phyloP scores from a whole-genome alignment of 1,139 yeast species.

The Sugiyamaella castrensis region DNA sequence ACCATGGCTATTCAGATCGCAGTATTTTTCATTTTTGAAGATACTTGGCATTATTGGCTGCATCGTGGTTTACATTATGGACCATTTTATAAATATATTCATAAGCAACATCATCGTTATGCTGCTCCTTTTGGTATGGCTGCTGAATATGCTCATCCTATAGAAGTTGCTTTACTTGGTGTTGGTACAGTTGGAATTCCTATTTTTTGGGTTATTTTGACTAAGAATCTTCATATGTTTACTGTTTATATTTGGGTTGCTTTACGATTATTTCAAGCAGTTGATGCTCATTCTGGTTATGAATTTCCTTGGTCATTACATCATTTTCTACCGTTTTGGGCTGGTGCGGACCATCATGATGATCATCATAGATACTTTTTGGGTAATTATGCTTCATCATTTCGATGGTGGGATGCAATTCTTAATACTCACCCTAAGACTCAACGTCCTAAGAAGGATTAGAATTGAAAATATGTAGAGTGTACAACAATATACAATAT shows the following conservation, averaged over 20 bases:
- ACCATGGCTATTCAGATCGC: conserved; percentile 63
- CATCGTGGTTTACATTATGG: conserved; percentile 89
- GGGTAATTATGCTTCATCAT: conserved; percentile 89
- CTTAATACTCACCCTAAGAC: conserved; percentile 53
- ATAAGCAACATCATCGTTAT: conserved; percentile 93
- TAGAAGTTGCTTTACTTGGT: conserved; percentile 81
- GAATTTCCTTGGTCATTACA: conserved; percentile 96
- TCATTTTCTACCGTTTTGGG: conserved; percentile 92
- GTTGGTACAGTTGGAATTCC: conserved; percentile 96
- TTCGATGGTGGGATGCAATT: conserved; percentile 89
- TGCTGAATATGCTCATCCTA: conserved; percentile 96
- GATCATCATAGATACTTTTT: conserved; percentile 91
- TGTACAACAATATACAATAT: too few species aligned
- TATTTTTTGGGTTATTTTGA: conserved; percentile 61
- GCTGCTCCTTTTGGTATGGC: conserved; percentile 97
- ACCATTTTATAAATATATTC: conserved; percentile 82
- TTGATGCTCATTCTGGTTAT: conserved; percentile 95
- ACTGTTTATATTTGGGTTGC: conserved; percentile 86
- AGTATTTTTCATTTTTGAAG: conserved; percentile 80
- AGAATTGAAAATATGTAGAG: too few species aligned
- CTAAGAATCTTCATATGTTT: conserved; percentile 70
- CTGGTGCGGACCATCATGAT: conserved; percentile 98
- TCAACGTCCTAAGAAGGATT: conserved; percentile 20
- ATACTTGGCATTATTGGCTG: conserved; percentile 93
- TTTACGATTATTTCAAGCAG: conserved; percentile 86